Conservation (phyloP, 208 protist species). For the Crithidia fasciculata region DNA sequence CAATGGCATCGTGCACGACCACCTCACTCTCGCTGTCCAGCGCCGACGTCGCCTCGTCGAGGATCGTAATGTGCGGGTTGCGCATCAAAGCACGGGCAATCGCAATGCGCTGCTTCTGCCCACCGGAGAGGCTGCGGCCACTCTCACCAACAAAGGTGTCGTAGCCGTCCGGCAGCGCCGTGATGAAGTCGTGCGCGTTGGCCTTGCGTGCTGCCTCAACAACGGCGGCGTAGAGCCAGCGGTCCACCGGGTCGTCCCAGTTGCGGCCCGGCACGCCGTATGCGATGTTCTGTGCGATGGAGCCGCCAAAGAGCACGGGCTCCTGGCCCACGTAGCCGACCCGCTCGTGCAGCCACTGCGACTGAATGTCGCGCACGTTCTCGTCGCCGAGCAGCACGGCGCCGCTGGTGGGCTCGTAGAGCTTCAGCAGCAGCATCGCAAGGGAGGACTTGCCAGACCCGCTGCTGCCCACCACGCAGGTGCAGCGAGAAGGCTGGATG, state of each 20-base stretch:
- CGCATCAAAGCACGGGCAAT: conserved; percentile 92
- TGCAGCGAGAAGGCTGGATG: conserved; percentile 67
- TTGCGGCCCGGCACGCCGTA: conserved; percentile 74
- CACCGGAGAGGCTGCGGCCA: conserved; percentile 89
- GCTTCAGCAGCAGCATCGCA: conserved; percentile 82
- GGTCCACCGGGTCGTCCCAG: conserved; percentile 80
- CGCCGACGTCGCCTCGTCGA: conserved; percentile 94
- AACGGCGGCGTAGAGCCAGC: conserved; percentile 72
- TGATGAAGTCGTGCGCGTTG: conserved; percentile 93
- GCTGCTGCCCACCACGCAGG: conserved; percentile 85
- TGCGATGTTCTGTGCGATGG: conserved; percentile 91
- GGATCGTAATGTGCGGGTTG: conserved; percentile 86
- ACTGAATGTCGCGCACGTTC: conserved; percentile 65
- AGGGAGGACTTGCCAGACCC: conserved; percentile 87
- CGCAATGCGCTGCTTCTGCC: conserved; percentile 95
- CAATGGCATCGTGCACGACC: conserved; percentile 89
- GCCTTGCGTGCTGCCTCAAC: conserved; percentile 70
- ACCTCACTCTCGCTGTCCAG: conserved; percentile 92
- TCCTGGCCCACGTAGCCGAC: conserved; percentile 91
- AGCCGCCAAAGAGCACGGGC: conserved; percentile 82
- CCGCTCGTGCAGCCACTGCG: conserved; percentile 71
- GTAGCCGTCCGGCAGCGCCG: conserved; percentile 85
- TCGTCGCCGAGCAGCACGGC: conserved; percentile 67
- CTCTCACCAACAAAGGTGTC: conserved; percentile 90
- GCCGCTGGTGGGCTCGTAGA: conserved; percentile 79